Conservation (phyloP, 108 stramenopile genomes). For the Aureococcus anophagefferens region DNA sequence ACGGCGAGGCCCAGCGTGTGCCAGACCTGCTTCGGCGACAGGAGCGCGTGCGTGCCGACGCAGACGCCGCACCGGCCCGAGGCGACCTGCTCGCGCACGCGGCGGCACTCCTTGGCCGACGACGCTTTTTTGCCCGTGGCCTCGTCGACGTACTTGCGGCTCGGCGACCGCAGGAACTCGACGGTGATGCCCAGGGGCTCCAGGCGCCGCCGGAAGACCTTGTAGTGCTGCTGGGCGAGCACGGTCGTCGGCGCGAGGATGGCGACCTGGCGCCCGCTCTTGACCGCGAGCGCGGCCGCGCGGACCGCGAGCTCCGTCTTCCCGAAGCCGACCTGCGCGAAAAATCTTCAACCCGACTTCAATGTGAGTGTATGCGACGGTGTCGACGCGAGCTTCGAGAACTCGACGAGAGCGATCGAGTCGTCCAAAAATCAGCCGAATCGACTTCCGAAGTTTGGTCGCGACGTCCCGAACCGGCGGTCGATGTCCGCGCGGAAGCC, state of each 20-base stretch:
- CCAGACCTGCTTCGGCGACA: conserved; percentile 62
- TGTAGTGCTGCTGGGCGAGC: conserved; percentile 83
- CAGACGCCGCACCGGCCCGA: conserved; percentile 61
- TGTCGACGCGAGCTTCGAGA: no score
- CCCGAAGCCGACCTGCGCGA: no score
- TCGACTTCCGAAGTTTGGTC: no score
- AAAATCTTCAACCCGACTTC: no score
- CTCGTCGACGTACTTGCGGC: no score
- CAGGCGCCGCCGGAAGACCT: conserved; percentile 52
- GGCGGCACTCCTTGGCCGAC: conserved; percentile 57
- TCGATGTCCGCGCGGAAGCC: no score
- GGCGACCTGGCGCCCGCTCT: conserved; percentile 76
- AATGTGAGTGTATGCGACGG: no score
- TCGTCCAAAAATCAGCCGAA: no score
- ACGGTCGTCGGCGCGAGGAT: conserved; percentile 84
- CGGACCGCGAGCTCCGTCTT: conserved; percentile 91
- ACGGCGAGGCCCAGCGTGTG: conserved; percentile 77
- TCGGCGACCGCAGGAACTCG: conserved; percentile 53
- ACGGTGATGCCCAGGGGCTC: conserved; percentile 53
- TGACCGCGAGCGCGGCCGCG: conserved; percentile 68
- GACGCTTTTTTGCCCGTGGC: conserved; percentile 50
- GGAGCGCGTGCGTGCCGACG: conserved; percentile 83
- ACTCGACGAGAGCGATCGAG: no score
- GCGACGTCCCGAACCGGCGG: no score
- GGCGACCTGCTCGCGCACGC: conserved; percentile 54